Evolutionary conservation across 768 basidiomycete species (phyloP), one percentile per base, ranked within the genome.

Genomic region (Suillus luteus): DNA sequence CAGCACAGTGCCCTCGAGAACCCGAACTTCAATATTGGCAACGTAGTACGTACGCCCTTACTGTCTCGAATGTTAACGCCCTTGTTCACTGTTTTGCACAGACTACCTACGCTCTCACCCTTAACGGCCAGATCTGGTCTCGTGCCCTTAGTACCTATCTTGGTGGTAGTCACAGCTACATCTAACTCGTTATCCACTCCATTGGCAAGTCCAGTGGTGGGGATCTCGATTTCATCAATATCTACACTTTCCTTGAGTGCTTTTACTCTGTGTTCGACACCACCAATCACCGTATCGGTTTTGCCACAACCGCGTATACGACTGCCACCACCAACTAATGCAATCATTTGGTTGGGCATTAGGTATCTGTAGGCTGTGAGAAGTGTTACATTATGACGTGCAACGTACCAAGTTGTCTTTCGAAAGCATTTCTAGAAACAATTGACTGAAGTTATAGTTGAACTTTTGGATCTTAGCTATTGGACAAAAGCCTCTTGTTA

Each of bases 1-100:
- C 59, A 70, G 58, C 64, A 48, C 58, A 24, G 27, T 40, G 60
- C 40, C 27, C 62, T 65, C 15, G 3, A 61, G 27, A 22, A 38
- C 46, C 43, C 69, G 17, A 49, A 43, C 48, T 66, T 69, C 59
- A 35, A 38, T 31, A 62, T 69, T 41, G 65, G 60, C 59, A 46
- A 5, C 10, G 44, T 46, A 46, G n/a, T n/a, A n/a, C n/a, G n/a
- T n/a, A n/a, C 44, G 44, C 8, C 4, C 5, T 11, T 46, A 5
- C 10, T 46, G n/a, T 22, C 44, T 46, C n/a, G 9, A 22, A n/a
- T 46, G 1, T 46, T 22, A 10, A 46, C n/a, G 3, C 44, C n/a
- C 44, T 22, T 22, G 44, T 46, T 46, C 10, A 46, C 44, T 4
- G 22, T 46, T 9, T 22, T 46, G 5, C n/a, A 22, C n/a, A 46